phyloP scores from a whole-genome alignment of 78 protist species.

The Protostelium mycophagum region DNA sequence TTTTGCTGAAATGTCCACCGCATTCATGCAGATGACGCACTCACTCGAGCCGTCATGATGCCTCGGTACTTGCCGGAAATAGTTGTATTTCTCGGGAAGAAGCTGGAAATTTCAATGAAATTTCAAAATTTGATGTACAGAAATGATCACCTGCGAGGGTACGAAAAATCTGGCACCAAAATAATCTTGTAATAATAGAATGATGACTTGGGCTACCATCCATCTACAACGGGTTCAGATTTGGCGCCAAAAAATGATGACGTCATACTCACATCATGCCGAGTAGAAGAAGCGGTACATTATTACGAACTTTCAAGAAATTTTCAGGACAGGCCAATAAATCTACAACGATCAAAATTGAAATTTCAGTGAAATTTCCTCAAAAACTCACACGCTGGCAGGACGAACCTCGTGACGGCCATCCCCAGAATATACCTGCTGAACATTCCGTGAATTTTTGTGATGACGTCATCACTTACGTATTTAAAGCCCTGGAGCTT shows the following conservation, averaged over 20 bases:
- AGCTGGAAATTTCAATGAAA: background rate
- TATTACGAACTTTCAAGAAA: slow-evolving; percentile 29
- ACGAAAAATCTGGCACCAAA: slow-evolving; percentile 77
- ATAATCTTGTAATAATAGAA: slow-evolving; percentile 46
- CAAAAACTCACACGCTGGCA: slow-evolving; percentile 52
- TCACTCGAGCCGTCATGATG: slow-evolving; percentile 27
- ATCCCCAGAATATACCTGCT: slow-evolving; percentile 58
- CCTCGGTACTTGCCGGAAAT: slow-evolving; percentile 42
- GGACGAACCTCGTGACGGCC: slow-evolving; percentile 44
- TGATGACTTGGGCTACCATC: slow-evolving; percentile 33
- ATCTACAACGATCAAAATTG: slow-evolving; percentile 15
- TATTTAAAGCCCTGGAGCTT: slow-evolving; percentile 21
- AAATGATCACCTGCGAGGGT: slow-evolving; percentile 15
- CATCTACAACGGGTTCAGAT: slow-evolving; percentile 3
- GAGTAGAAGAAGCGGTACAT: slow-evolving; percentile 7
- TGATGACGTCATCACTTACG: background rate
- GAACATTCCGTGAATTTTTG: background rate
- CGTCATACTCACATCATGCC: background rate
- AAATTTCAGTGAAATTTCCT: background rate
- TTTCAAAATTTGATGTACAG: too few species aligned
- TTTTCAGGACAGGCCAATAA: slow-evolving; percentile 70
- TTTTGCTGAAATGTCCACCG: slow-evolving; percentile 25
- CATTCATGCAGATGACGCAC: slow-evolving; percentile 79
- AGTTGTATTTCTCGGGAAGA: slow-evolving; percentile 59
- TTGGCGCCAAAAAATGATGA: background rate